Evolutionary conservation across 139 green algal species (phyloP).

Genomic region (Chlamydomonas sp.): DNA sequence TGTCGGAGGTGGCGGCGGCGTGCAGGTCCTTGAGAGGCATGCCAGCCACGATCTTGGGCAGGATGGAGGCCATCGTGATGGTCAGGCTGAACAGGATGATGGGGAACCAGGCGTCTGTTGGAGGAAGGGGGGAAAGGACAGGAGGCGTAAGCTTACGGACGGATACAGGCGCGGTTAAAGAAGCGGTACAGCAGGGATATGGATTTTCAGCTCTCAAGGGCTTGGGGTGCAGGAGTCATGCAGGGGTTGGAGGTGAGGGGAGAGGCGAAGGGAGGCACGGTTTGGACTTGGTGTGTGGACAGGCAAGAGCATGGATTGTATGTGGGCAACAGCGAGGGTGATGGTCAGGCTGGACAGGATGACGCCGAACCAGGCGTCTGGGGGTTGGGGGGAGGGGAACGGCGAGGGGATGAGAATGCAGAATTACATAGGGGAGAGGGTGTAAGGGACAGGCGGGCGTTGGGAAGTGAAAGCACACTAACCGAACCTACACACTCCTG

Average conservation of each 20-base stretch:
- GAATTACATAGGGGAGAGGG: neutral
- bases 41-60: conserved; percentile 59
- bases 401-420: too few species aligned
- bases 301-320: neutral
- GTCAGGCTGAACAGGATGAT: conserved; percentile 47
- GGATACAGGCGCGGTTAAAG: neutral
- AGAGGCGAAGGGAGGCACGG: neutral
- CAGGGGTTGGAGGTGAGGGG: neutral
- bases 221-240: neutral
- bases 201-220: neutral
- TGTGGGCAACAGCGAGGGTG: conserved; percentile 10
- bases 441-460: too few species aligned
- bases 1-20: conserved; percentile 48
- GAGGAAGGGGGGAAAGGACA: too few species aligned
- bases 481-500: too few species aligned
- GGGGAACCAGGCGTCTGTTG: neutral
- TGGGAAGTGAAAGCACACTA: too few species aligned
- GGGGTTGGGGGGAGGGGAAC: too few species aligned
- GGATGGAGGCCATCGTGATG: conserved; percentile 53
- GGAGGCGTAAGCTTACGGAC: neutral
- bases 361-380: neutral
- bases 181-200: neutral
- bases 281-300: neutral
- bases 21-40: conserved; percentile 57
- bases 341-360: conserved; percentile 36